Conservation (phyloP, 192 early-diverging fungal genomes). For the Backusella westeae region DNA sequence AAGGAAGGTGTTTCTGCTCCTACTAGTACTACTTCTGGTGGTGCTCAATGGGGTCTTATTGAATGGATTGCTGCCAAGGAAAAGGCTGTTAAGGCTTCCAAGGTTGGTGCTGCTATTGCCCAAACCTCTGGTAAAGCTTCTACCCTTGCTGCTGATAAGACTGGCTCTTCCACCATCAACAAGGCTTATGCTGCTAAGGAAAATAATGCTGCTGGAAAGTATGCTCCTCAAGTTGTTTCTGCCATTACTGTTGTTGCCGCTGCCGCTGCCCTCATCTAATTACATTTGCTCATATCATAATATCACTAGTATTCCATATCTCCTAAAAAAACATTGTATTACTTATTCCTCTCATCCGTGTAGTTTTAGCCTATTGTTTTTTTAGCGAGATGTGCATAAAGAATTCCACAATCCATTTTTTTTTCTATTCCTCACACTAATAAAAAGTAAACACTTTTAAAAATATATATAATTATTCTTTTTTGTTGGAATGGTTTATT, state of each 20-base stretch:
- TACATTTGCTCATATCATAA: not conserved
- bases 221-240: not conserved
- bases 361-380: not conserved
- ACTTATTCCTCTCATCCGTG: not conserved
- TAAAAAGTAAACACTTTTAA: not conserved
- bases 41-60: slow-evolving; percentile 39
- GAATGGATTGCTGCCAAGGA: slow-evolving; percentile 43
- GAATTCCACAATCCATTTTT: not conserved
- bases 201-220: not conserved
- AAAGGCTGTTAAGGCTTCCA: slow-evolving; percentile 22
- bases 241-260: not conserved
- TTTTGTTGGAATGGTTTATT: not conserved
- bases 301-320: not conserved
- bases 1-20: slow-evolving; percentile 19
- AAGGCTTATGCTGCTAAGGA: not conserved
- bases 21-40: slow-evolving; percentile 21
- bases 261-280: not conserved
- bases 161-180: not conserved
- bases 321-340: slow-evolving; percentile 5
- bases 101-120: slow-evolving; percentile 17
- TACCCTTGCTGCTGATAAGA: not conserved
- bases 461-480: not conserved
- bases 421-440: not conserved
- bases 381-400: not conserved
- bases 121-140: not conserved